Percentiles rank a stretch among this genome's conserved stretches.
These are phyloP conservation scores for Hypoxylon perforatum DNA, from an alignment of 495 filamentous ascomycete genomes.

Conservation along the genomic window DNA sequence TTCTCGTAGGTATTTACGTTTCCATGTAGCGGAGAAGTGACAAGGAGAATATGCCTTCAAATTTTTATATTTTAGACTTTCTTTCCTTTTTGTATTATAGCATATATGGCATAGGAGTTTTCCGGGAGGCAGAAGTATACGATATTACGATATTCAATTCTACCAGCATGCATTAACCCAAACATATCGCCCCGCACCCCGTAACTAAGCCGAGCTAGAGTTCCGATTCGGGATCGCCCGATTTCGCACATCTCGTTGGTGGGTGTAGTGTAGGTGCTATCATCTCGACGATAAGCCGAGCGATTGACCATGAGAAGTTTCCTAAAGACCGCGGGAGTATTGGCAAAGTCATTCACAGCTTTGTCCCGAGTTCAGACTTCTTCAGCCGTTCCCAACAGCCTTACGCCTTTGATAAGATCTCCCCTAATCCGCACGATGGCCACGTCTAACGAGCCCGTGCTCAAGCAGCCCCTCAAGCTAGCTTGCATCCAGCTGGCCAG, in stretches of 20 bases:
- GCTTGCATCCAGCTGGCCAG: slow-evolving; percentile 85
- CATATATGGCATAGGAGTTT: no score
- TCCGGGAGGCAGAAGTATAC: no score
- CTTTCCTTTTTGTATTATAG: no score
- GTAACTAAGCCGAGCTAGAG: slow-evolving; percentile 1
- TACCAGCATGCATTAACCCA: slow-evolving; percentile 16
- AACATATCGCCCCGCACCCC: slow-evolving; percentile 15
- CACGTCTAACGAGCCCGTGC: slow-evolving; percentile 63
- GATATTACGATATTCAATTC: slow-evolving; percentile 3
- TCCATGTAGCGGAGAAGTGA: no score
- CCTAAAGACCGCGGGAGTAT: slow-evolving; percentile 15
- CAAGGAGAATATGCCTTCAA: no score
- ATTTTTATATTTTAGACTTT: no score
- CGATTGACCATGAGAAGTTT: slow-evolving; percentile 37
- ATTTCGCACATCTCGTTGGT: slow-evolving; percentile 10
- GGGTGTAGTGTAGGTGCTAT: not conserved
- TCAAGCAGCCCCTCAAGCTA: slow-evolving; percentile 81
- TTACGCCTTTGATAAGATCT: slow-evolving; percentile 1
- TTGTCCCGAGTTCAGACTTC: slow-evolving; percentile 1
- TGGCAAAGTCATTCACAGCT: slow-evolving; percentile 11
- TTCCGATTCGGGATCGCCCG: slow-evolving; percentile 9
- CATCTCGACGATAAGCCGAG: slow-evolving; percentile 7
- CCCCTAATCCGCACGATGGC: slow-evolving; percentile 53
- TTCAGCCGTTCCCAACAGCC: not conserved
- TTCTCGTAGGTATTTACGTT: no score